Evolutionary conservation across 352 stramenopile species (phyloP), one percentile per base, ranked within the genome.

Genomic region (Pythium dissimile): DNA sequence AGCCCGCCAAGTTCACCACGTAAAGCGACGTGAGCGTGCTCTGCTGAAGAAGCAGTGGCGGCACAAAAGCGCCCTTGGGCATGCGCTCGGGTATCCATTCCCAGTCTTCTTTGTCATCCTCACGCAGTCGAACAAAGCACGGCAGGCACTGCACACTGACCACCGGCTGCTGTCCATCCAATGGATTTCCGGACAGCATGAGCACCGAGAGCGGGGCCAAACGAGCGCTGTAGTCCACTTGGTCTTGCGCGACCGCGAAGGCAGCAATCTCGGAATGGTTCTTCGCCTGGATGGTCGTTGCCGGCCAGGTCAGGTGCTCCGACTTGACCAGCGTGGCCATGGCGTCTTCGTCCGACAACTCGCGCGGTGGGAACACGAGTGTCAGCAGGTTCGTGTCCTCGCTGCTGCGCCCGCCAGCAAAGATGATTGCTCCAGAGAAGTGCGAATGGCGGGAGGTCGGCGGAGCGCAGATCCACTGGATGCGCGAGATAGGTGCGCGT

Each of bases 51-150:
- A 82, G 43, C 5, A 72, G 68, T 0, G 75, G 75, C 3, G 61
- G 47, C 3, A 86, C 64, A n/a, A 68, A 38, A 15, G 52, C 60
- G 18, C 66, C 23, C 27, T 68, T 63, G 10, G 77, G 67, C 20
- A 80, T 43, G 12, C 66, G 64, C 0, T 78, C 64, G 7, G 73
- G 42, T 18, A 70, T 64, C 83, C 83, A 92, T 21, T 86, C 73
- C 77, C 80, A 89, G 21, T 87, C 77, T 58, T 92, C 83, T 42
- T 79, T 83, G 31, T 87, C 75, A 6, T 69, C 69, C 15, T 80
- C 73, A 15, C 68, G 69, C 1, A 85, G 48, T 9, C 72, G 75
- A 16, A 88, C 58, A 35, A 84, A 87, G 47, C 75, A 86, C 9
- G 78, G 80, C n/a, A 93, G 57, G 23, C 61, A 64, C 24, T 89